Percentiles rank a stretch among this genome's conserved stretches.
Conservation (phyloP, 495 filamentous ascomycete species). For the Penicillium lividum region DNA sequence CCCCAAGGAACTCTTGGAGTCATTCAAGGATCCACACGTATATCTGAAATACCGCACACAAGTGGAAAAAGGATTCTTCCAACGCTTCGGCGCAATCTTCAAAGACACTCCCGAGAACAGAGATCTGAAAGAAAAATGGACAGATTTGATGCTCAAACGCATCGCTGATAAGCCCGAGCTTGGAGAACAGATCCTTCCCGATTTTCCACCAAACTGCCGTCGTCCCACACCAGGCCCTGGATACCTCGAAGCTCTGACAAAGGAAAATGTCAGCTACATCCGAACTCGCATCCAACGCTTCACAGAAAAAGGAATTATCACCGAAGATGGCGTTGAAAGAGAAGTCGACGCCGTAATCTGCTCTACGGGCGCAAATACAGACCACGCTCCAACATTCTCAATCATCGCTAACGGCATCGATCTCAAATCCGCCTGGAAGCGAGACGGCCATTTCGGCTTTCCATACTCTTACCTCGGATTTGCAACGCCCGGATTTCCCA, state of each 20-base stretch:
- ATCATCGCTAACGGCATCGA: slow-evolving; percentile 54
- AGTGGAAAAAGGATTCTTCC: slow-evolving; percentile 58
- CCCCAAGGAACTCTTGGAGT: slow-evolving; percentile 48
- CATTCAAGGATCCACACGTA: slow-evolving; percentile 47
- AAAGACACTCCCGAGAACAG: slow-evolving; percentile 54
- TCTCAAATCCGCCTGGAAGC: slow-evolving; percentile 50
- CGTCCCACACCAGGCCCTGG: slow-evolving; percentile 71
- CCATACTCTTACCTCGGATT: slow-evolving; percentile 67
- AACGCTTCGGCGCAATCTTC: slow-evolving; percentile 56
- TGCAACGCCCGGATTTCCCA: slow-evolving; percentile 64
- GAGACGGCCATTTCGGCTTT: slow-evolving; percentile 55
- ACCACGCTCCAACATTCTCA: slow-evolving; percentile 60
- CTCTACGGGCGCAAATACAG: slow-evolving; percentile 65
- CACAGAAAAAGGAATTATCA: slow-evolving; percentile 57
- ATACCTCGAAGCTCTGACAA: slow-evolving; percentile 67
- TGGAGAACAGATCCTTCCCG: slow-evolving; percentile 56
- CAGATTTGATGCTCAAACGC: slow-evolving; percentile 50
- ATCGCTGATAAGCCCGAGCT: slow-evolving; percentile 57
- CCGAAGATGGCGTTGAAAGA: slow-evolving; percentile 50
- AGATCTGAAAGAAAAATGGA: slow-evolving; percentile 51
- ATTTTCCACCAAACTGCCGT: slow-evolving; percentile 67
- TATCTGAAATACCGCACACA: slow-evolving; percentile 53
- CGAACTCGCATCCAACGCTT: slow-evolving; percentile 56
- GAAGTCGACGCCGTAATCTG: slow-evolving; percentile 65
- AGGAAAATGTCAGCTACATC: slow-evolving; percentile 64